phyloP scores from a whole-genome alignment of 2,329 filamentous ascomycete genomes.

The Lecanicillium sp. region DNA sequence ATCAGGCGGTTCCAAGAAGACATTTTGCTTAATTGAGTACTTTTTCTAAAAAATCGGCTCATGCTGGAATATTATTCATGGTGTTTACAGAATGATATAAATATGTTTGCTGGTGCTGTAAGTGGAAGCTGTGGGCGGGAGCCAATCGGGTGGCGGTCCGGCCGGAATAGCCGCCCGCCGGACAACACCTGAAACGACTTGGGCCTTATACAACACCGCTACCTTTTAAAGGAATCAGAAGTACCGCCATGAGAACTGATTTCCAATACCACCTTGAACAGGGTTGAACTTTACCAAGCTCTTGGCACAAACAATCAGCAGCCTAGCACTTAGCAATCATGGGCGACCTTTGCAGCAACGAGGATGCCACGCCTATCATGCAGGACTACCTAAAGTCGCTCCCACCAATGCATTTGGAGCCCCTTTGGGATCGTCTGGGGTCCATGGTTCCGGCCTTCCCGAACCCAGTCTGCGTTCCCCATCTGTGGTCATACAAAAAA shows the following conservation, averaged over 20 bases:
- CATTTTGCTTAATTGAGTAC: conserved; percentile 9
- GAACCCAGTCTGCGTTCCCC: conserved; percentile 32
- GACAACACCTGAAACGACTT: background rate
- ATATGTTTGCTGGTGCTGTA: no score
- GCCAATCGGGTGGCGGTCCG: conserved; percentile 16
- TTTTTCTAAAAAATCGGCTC: no score
- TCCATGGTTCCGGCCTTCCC: conserved; percentile 37
- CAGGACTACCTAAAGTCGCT: conserved; percentile 19
- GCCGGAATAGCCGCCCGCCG: conserved; percentile 11
- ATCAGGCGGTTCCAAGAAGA: conserved; percentile 23
- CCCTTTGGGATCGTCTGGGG: conserved; percentile 42
- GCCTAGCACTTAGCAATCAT: conserved; percentile 3
- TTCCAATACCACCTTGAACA: no score
- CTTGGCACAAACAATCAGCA: no score
- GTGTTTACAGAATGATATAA: no score
- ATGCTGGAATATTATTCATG: no score
- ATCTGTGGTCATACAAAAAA: conserved; percentile 30
- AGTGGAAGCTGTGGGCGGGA: no score
- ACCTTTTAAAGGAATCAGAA: background rate
- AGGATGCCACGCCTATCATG: conserved; percentile 17
- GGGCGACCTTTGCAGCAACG: conserved; percentile 5
- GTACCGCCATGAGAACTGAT: no score
- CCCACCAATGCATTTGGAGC: conserved; percentile 25
- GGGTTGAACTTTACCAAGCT: no score
- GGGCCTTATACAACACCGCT: background rate